A percentile compares a stretch with the other conserved stretches of the same genome.
Evolutionary conservation across 2,329 filamentous ascomycete genomes (phyloP).

Genomic region (Scedosporium minutisporum): DNA sequence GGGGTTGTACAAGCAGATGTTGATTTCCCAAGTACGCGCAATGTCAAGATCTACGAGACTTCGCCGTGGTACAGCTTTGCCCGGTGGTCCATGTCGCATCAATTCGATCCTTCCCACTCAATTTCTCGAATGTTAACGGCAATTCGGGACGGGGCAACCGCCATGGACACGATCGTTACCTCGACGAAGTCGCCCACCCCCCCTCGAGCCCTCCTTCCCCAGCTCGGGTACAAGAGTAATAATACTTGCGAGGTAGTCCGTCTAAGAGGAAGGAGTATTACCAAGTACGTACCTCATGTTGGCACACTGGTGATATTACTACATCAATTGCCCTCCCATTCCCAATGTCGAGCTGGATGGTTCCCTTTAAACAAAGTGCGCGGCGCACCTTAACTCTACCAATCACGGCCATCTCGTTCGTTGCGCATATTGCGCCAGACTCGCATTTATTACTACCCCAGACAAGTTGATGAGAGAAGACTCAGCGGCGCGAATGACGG

Average conservation of each 20-base stretch:
- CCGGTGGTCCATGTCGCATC: not conserved
- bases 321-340: too few relatives aligned
- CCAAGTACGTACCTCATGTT: too few relatives aligned
- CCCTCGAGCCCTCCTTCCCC: too few relatives aligned
- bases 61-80: not conserved
- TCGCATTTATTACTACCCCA: not conserved
- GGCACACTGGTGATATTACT: too few relatives aligned
- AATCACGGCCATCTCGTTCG: not conserved
- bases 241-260: too few relatives aligned
- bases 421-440: not conserved
- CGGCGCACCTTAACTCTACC: not conserved
- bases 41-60: not conserved
- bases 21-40: too few relatives aligned
- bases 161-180: not conserved
- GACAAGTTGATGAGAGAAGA: not conserved
- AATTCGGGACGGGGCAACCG: constrained; percentile 4
- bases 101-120: not conserved
- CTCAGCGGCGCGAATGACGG: not conserved
- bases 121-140: not conserved
- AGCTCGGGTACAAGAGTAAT: too few relatives aligned
- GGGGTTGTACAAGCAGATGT: too few relatives aligned
- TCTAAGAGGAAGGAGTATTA: too few relatives aligned
- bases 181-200: not conserved
- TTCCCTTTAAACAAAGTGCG: not conserved
- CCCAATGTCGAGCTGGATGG: not conserved